Conservation (phyloP, 192 early-diverging fungal species). For the Backusella luteola region DNA sequence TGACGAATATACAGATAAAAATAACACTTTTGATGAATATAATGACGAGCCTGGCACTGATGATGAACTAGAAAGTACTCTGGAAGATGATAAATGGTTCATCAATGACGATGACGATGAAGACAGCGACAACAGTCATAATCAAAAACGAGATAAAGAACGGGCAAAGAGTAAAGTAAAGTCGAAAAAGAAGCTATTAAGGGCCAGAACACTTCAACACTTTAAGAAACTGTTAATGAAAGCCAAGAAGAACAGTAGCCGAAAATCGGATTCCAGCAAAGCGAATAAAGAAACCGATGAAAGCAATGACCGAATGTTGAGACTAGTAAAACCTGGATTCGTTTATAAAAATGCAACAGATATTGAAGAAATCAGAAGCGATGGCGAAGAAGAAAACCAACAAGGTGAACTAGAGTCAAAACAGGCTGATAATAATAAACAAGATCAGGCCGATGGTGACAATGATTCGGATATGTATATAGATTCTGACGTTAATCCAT, state of each 20-base stretch:
- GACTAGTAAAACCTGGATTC: not conserved
- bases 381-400: not conserved
- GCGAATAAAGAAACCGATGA: not conserved
- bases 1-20: too few species aligned
- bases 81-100: not conserved
- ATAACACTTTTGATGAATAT: too few species aligned
- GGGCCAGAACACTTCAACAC: too few species aligned
- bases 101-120: not conserved
- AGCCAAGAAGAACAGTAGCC: too few species aligned
- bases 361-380: not conserved
- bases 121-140: not conserved
- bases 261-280: not conserved
- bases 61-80: not conserved
- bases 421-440: not conserved
- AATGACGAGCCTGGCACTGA: too few species aligned
- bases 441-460: not conserved
- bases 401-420: not conserved
- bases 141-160: not conserved
- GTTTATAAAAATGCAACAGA: not conserved
- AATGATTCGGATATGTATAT: not conserved
- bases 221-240: too few species aligned
- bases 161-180: not conserved
- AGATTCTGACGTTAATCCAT: too few species aligned
- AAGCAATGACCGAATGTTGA: not conserved
- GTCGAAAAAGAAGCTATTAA: too few species aligned